Evolutionary conservation across 306 rosid genomes (phyloP).

Genomic region (Sicyos baderoa): DNA sequence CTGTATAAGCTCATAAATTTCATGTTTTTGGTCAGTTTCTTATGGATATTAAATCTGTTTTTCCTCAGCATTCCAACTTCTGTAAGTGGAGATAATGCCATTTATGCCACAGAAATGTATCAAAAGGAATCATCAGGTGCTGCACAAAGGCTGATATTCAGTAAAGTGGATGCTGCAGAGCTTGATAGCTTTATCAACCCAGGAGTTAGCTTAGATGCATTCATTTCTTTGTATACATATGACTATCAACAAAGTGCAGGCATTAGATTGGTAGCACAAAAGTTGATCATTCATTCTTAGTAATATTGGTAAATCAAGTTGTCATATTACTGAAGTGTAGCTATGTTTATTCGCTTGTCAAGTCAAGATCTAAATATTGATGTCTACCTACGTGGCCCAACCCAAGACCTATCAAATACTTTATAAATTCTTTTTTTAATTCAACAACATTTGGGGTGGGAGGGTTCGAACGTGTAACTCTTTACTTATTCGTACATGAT

Average conservation of each 20-base stretch:
- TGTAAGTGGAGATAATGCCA: slow-evolving; percentile 33
- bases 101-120: slow-evolving; percentile 77
- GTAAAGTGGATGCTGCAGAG: slow-evolving; percentile 61
- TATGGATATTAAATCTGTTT: slow-evolving; percentile 1
- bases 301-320: slow-evolving; percentile 16
- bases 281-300: slow-evolving; percentile 54
- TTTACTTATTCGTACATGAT: too few relatives aligned
- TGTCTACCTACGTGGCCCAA: too few relatives aligned
- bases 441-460: too few relatives aligned
- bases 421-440: too few relatives aligned
- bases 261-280: slow-evolving; percentile 66
- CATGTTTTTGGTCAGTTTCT: background rate
- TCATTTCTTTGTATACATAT: slow-evolving; percentile 66
- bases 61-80: slow-evolving; percentile 64
- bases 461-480: too few relatives aligned
- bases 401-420: too few relatives aligned
- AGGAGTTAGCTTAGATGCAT: slow-evolving; percentile 61
- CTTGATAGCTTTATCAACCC: slow-evolving; percentile 51
- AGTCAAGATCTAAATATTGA: too few relatives aligned
- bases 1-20: background rate
- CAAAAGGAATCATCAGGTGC: slow-evolving; percentile 59
- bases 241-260: slow-evolving; percentile 84
- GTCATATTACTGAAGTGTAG: background rate
- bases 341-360: background rate
- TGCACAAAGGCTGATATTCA: slow-evolving; percentile 52